phyloP scores from a whole-genome alignment of 116 monocot species.

The Cymodocea nodosa region DNA sequence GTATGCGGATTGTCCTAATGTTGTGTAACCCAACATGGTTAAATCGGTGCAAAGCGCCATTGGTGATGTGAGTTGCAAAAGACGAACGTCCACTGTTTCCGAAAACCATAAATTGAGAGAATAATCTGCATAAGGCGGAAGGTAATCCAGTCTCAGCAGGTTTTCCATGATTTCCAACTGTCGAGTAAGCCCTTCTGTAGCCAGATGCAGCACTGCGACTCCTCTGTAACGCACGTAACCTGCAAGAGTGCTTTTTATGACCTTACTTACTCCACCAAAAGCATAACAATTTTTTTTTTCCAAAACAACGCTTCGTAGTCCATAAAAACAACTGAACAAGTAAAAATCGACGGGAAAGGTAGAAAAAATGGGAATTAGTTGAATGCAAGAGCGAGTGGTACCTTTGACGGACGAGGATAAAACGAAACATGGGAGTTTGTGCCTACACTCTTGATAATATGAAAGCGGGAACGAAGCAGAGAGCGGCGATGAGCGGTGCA shows the following conservation, averaged over 20 bases:
- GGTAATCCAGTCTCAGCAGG: constrained; percentile 1
- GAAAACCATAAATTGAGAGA: constrained; percentile 3
- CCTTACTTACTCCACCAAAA: neutral
- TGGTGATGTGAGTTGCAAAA: neutral
- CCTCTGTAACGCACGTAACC: constrained; percentile 1
- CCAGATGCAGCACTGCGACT: neutral
- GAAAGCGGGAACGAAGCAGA: neutral
- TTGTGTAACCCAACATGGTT: constrained; percentile 13
- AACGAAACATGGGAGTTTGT: neutral
- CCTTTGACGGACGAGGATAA: neutral
- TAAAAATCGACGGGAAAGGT: neutral
- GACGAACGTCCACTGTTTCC: constrained; percentile 5
- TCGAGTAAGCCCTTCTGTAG: neutral
- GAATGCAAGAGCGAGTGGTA: neutral
- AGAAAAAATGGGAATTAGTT: no score
- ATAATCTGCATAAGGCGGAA: constrained; percentile 7
- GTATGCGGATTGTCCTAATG: constrained; percentile 14
- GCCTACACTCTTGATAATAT: neutral
- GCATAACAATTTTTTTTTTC: neutral
- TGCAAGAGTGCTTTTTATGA: neutral
- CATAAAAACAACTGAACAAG: neutral
- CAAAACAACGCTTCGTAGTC: neutral
- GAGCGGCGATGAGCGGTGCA: neutral
- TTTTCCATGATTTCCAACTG: neutral
- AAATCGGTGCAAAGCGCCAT: neutral